Evolutionary conservation across 1,284 basidiomycete species (phyloP), one percentile per base, ranked within the genome.

Genomic region (Cerioporus squamosus): DNA sequence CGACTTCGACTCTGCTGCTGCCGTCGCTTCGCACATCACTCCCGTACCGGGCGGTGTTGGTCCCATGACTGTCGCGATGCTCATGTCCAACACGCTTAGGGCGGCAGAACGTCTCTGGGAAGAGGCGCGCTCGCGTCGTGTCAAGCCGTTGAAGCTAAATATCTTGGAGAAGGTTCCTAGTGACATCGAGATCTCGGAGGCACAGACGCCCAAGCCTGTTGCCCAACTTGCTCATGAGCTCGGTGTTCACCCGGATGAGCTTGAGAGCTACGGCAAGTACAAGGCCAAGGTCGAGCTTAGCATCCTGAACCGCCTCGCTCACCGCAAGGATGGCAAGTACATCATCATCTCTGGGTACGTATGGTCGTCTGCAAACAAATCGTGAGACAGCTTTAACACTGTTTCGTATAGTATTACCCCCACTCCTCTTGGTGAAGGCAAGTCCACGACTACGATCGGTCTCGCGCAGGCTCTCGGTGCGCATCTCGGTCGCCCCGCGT

Each of bases 11-110:
- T 84, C 89, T 14, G 97, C 94, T 33, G 79, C 84, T 49, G 73
- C 82, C 55, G 87, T 93, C 61, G 97, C 96, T 7, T 90, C 91
- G 4, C 80, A 90, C 74, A 98, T 99, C 72, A 99, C 97, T 0
- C 97, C 97, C 44, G 97, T 99, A 17, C 97, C 97, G 0, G 95
- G 95, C 72, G 97, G 97, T 64, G 97, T 99, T 54, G 97, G 97
- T 22, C 97, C 97, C 29, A 98, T 98, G 97, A 99, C 97, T 9
- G 97, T 99, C 60, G 97, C 97, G 43, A 86, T 98, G 83, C 88
- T 99, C 66, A 98, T 99, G 97, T 85, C 90, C 71, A 99, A 99
- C 78, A 97, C 97, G 0, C 80, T 95, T 64, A 79, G 82, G 63
- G 91, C 94, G 53, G 95, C 97, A 31, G 86, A 94, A 74, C 87